Conservation (phyloP, 2,329 filamentous ascomycete species). For the Rutstroemia sydowiana region DNA sequence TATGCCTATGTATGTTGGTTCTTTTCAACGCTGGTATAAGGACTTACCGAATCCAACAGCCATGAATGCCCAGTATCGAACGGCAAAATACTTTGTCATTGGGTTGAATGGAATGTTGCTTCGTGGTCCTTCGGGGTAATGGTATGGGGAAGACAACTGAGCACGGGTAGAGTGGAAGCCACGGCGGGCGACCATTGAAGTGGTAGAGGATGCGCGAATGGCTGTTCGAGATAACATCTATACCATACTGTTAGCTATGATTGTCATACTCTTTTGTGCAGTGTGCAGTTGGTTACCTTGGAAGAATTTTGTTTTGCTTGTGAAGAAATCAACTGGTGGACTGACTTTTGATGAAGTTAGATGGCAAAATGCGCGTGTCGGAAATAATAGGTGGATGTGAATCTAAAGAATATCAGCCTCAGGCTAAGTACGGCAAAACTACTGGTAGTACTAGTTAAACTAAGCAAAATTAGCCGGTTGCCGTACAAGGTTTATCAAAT, state of each 20-base stretch:
- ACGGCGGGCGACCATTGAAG: constrained; percentile 71
- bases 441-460: neutral
- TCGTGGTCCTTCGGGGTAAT: constrained; percentile 95
- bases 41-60: constrained; percentile 40
- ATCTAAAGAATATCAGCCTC: constrained; percentile 1
- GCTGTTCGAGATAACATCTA: constrained; percentile 80
- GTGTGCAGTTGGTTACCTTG: neutral
- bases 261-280: neutral
- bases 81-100: constrained; percentile 73
- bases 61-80: constrained; percentile 80
- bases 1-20: neutral
- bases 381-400: constrained; percentile 3
- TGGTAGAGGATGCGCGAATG: constrained; percentile 51
- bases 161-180: constrained; percentile 88
- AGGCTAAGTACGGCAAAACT: neutral
- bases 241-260: constrained; percentile 10
- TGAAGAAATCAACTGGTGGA: constrained; percentile 11
- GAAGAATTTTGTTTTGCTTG: constrained; percentile 14
- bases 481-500: neutral
- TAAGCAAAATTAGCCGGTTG: too few species aligned
- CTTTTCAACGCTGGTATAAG: neutral
- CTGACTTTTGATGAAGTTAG: constrained; percentile 18
- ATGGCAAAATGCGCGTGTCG: constrained; percentile 3
- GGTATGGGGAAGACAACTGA: constrained; percentile 84
- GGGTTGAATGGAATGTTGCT: constrained; percentile 97